Evolutionary conservation across 257 asterid genomes (phyloP).

Genomic region (Solanum acaule): DNA sequence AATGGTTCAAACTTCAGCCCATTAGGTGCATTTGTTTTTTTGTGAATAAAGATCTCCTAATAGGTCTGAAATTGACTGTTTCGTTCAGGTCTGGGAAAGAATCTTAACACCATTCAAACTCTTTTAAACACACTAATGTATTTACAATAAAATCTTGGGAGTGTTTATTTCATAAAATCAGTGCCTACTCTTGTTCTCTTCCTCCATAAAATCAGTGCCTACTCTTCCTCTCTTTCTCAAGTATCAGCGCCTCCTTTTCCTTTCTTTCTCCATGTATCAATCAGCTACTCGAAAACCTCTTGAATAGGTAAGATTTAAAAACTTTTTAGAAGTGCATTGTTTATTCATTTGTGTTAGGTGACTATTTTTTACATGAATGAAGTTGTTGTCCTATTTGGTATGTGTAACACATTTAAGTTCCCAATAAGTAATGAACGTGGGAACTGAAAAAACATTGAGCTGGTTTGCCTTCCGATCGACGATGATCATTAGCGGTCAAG

Average conservation of each 20-base stretch:
- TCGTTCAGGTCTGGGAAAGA: not conserved
- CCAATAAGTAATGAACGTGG: not conserved
- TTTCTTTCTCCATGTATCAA: not conserved
- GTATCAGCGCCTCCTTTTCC: not conserved
- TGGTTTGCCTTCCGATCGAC: not conserved
- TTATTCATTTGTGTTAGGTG: not conserved
- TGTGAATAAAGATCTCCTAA: not conserved
- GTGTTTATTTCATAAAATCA: not conserved
- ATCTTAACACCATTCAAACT: not conserved
- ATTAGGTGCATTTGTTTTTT: not conserved
- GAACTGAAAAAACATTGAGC: not conserved
- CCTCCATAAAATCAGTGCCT: not conserved
- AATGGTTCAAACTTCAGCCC: not conserved
- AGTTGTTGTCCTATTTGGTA: not conserved
- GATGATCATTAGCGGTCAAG: not conserved
- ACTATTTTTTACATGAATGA: not conserved
- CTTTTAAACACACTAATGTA: not conserved
- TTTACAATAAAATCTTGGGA: too few relatives aligned
- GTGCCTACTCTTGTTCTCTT: too few relatives aligned
- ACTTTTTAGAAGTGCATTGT: not conserved
- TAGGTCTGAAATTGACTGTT: not conserved
- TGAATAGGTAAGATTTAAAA: not conserved
- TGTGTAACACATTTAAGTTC: not conserved
- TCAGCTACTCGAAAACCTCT: not conserved
- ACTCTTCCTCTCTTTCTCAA: not conserved